phyloP scores from a whole-genome alignment of 352 stramenopile species.

The Pythium sp. region DNA sequence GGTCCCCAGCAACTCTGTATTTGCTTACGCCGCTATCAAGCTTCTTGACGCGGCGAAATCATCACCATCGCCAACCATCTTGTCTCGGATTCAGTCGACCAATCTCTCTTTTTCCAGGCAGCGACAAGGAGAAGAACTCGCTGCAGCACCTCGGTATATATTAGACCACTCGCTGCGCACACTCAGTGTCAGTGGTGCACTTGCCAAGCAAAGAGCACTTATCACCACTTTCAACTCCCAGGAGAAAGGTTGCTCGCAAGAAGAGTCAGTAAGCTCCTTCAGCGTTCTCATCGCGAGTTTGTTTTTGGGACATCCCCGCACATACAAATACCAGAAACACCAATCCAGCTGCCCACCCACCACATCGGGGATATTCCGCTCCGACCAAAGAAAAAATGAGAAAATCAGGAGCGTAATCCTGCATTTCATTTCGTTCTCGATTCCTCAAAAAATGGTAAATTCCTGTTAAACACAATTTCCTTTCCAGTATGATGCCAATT shows the following conservation, averaged over 20 bases:
- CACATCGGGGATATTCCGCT: background rate
- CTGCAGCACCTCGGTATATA: background rate
- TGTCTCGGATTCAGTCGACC: background rate
- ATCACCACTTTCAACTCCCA: too few relatives aligned
- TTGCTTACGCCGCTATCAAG: background rate
- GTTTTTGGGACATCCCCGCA: too few relatives aligned
- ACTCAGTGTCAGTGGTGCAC: background rate
- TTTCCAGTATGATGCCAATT: background rate
- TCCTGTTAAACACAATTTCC: background rate
- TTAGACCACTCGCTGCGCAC: background rate
- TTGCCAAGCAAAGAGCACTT: too few relatives aligned
- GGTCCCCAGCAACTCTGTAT: background rate
- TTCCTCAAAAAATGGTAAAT: background rate
- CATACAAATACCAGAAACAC: background rate
- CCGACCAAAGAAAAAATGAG: background rate
- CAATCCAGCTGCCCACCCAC: background rate
- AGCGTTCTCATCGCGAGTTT: too few relatives aligned
- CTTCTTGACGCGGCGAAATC: background rate
- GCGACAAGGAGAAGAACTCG: background rate
- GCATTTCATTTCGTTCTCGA: background rate
- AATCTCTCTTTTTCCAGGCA: background rate
- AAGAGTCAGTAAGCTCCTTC: too few relatives aligned
- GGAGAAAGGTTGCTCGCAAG: too few relatives aligned
- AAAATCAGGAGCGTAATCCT: background rate
- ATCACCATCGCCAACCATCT: background rate